Base-by-base conservation (phyloP, 208 protist genomes). In the Leishmania lainsoni region DNA sequence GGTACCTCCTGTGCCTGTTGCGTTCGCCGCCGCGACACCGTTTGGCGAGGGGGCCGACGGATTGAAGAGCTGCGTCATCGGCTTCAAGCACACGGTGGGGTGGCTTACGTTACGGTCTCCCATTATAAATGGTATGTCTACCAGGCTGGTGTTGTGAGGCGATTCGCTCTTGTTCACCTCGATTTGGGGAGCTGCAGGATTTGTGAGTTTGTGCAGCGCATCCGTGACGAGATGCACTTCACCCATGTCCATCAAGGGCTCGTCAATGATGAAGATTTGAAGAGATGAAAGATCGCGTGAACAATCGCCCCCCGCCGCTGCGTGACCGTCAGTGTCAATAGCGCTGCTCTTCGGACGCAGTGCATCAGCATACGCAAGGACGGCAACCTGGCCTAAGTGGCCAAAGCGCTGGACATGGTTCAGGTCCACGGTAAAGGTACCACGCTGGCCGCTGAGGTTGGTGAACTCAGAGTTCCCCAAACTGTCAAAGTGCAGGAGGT, bases 191-290 rank as follows among this genome's bases (percentile, higher is more conserved):
- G 29, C 17, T 5, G 48, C 8, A 16, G 59, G 59, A 32, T 39
- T 2, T 6, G 68, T 71, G 32, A 86, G 78, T 49, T 77, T 81
- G 8, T 65, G 78, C 79, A 88, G 63, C 39, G 59, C 58, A 12
- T 82, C 69, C 9, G 51, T 26, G 48, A 90, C 17, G 26, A 78
- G 35, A 29, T 74, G 52, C 5, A 84, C 16, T 72, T 90, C 83
- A 45, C 35, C 5, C 5, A 61, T 3, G 68, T 87, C 81, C 90
- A 95, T 92, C 26, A 95, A 76, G 5, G 85, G 86, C 26, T 82
- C 51, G 63, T 89, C 85, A 71, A 95, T 89, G 32, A 95, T 82
- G 58, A 92, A 93, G 9, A 94, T 84, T 52, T 93, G 87, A 49
- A 95, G 76, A n/a, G 75, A 61, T 17, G 76, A 56, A 0, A 85